phyloP scores from a whole-genome alignment of 768 basidiomycete species.

The Collybia nuda region DNA sequence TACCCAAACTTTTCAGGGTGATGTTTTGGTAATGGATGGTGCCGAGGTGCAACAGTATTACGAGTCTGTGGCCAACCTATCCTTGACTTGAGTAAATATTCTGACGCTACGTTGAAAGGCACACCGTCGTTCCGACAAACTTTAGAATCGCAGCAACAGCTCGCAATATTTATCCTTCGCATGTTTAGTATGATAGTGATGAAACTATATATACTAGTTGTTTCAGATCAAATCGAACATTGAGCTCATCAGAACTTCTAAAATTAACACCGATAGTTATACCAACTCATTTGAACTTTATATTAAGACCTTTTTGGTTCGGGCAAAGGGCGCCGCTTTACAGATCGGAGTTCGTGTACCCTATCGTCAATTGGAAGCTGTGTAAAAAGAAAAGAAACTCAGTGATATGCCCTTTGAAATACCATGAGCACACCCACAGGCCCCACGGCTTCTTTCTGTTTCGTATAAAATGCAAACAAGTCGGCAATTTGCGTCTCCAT shows the following conservation, averaged over 20 bases:
- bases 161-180: conserved; percentile 50
- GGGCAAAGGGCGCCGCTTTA: conserved; percentile 20
- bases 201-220: too few species aligned
- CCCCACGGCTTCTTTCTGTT: conserved; percentile 45
- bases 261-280: not conserved
- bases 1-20: conserved; percentile 48
- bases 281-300: too few species aligned
- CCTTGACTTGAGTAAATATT: not conserved
- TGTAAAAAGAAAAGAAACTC: too few species aligned
- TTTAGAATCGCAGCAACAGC: conserved; percentile 84
- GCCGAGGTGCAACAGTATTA: conserved; percentile 64
- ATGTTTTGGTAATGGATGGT: conserved; percentile 79
- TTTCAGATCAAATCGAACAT: too few species aligned
- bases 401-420: not conserved
- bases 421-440: not conserved
- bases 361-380: not conserved
- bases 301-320: conserved; percentile 14
- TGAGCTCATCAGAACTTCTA: not conserved
- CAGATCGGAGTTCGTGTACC: not conserved
- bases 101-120: conserved; percentile 38
- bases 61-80: conserved; percentile 45
- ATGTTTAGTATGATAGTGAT: conserved; percentile 4
- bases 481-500: conserved; percentile 74
- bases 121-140: conserved; percentile 71
- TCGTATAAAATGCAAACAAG: conserved; percentile 69